Evolutionary conservation across 2,329 filamentous ascomycete species (phyloP).

Genomic region (Pseudogymnoascus sp.): DNA sequence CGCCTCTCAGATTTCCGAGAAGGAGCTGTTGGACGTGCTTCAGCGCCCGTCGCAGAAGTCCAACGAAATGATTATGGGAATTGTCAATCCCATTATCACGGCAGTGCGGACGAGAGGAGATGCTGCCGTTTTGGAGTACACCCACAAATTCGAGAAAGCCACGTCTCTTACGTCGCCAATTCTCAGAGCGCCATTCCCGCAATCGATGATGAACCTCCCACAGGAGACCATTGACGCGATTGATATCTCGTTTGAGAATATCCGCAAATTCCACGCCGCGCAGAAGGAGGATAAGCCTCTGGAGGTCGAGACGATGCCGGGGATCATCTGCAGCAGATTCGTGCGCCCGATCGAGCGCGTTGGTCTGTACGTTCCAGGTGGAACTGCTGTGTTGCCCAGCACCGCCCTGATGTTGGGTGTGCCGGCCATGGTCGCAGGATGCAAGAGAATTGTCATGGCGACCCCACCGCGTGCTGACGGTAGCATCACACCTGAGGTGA

Average conservation of each 20-base stretch:
- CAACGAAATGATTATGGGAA: slow-evolving; percentile 84
- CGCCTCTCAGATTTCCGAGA: slow-evolving; percentile 51
- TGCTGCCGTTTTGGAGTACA: slow-evolving; percentile 81
- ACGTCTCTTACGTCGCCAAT: slow-evolving; percentile 85
- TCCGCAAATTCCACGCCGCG: slow-evolving; percentile 84
- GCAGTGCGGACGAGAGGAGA: slow-evolving; percentile 79
- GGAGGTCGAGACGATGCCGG: slow-evolving; percentile 93
- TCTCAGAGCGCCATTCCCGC: slow-evolving; percentile 78
- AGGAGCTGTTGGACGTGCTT: slow-evolving; percentile 63
- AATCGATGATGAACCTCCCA: slow-evolving; percentile 74
- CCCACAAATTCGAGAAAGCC: slow-evolving; percentile 96
- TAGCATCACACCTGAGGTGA: slow-evolving; percentile 88
- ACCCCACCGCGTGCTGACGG: slow-evolving; percentile 86
- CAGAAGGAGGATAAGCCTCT: slow-evolving; percentile 79
- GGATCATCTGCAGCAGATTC: slow-evolving; percentile 90
- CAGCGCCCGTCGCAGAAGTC: slow-evolving; percentile 90
- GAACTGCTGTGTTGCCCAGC: slow-evolving; percentile 92
- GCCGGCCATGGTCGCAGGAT: slow-evolving; percentile 93
- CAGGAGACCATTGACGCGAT: slow-evolving; percentile 86
- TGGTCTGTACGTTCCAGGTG: slow-evolving; percentile 92
- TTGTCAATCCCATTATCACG: slow-evolving; percentile 85
- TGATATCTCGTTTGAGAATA: slow-evolving; percentile 88
- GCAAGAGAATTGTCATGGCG: slow-evolving; percentile 87
- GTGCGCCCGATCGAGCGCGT: slow-evolving; percentile 86
- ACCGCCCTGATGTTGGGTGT: slow-evolving; percentile 98